A percentile compares a stretch with the other conserved stretches of the same genome.
Evolutionary conservation across 176 grass and related monocot species (phyloP).

Genomic region (Thinopyrum elongatum): DNA sequence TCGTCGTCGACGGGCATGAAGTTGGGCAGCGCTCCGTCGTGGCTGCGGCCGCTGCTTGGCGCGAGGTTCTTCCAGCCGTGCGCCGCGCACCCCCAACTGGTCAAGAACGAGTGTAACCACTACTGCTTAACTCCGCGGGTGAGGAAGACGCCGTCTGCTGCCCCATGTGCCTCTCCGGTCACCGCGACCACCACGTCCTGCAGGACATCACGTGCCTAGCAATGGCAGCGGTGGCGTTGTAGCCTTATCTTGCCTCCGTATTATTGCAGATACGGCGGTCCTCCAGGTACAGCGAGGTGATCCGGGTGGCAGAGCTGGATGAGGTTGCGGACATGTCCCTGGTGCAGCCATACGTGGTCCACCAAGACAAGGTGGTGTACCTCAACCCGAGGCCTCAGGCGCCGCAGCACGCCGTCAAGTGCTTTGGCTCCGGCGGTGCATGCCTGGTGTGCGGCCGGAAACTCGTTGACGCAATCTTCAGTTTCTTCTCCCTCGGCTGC

Average conservation of each 20-base stretch:
- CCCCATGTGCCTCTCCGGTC: background rate
- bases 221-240: background rate
- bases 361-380: too few relatives aligned
- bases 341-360: too few relatives aligned
- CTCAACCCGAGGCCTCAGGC: background rate
- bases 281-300: too few relatives aligned
- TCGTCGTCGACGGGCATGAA: background rate
- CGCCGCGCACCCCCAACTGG: background rate
- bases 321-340: too few relatives aligned
- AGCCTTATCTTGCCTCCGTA: too few relatives aligned
- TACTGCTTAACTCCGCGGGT: background rate
- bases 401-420: background rate
- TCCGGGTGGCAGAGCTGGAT: too few relatives aligned
- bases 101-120: background rate
- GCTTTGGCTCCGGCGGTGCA: too few relatives aligned
- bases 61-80: background rate
- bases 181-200: background rate
- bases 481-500: slow-evolving; percentile 75
- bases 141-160: background rate
- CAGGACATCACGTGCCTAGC: background rate
- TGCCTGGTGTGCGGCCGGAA: slow-evolving; percentile 13
- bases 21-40: background rate
- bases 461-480: background rate
- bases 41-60: background rate
- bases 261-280: too few relatives aligned